Conservation (phyloP, 345 rosid genomes). For the Citrus mangshanensis region DNA sequence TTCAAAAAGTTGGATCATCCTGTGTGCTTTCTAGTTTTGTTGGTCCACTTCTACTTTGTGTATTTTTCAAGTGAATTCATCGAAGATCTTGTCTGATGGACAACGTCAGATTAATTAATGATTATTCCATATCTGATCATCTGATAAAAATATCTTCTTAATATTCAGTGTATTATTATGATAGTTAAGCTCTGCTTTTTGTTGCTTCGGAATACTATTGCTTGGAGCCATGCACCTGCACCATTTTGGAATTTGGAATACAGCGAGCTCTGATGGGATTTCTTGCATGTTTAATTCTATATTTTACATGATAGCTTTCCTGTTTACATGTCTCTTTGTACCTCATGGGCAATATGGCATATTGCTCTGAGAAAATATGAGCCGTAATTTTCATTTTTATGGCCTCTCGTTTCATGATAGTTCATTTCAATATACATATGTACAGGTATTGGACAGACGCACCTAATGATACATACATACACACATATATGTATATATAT, state of each 20-base stretch:
- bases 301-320: background rate
- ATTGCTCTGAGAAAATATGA: too few species aligned
- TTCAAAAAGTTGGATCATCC: conserved; percentile 15
- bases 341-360: background rate
- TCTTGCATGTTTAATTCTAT: background rate
- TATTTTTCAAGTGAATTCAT: conserved; percentile 10
- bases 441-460: too few species aligned
- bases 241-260: conserved; percentile 8
- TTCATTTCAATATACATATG: too few species aligned
- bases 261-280: background rate
- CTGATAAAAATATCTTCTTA: conserved; percentile 9
- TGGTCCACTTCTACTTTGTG: conserved; percentile 8
- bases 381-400: too few species aligned
- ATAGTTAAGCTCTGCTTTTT: background rate
- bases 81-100: background rate
- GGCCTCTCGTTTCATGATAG: too few species aligned
- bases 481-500: too few species aligned
- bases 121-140: background rate
- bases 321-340: background rate
- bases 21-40: conserved; percentile 12
- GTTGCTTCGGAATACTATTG: background rate
- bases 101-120: background rate
- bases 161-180: background rate
- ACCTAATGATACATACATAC: too few species aligned
- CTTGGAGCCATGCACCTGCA: conserved; percentile 6